Evolutionary conservation across 495 filamentous ascomycete species (phyloP).

Genomic region (Aspergillus cristatus): DNA sequence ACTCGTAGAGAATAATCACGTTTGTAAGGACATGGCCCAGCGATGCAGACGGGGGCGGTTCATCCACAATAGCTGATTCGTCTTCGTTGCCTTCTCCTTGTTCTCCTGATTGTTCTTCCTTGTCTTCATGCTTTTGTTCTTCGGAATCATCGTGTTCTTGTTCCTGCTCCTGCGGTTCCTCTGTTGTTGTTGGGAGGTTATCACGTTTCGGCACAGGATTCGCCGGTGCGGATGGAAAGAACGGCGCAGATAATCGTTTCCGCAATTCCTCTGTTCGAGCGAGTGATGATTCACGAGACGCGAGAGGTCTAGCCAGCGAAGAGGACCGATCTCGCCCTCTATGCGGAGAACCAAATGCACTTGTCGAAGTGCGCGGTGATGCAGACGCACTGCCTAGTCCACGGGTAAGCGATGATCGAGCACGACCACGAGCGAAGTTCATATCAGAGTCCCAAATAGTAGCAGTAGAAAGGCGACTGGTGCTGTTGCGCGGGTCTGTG

Average conservation of each 20-base stretch:
- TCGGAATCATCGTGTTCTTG: no score
- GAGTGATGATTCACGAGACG: constrained; percentile 22
- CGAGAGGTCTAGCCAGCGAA: constrained; percentile 12
- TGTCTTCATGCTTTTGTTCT: no score
- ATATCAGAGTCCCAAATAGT: constrained; percentile 7
- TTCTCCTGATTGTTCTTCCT: constrained; percentile 16
- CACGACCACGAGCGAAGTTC: constrained; percentile 12
- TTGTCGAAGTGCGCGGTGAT: constrained; percentile 14
- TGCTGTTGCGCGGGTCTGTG: constrained; percentile 7
- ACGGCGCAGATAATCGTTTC: constrained; percentile 29
- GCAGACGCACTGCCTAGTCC: constrained; percentile 3
- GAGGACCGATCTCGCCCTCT: constrained; percentile 3
- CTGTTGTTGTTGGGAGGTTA: constrained; percentile 1
- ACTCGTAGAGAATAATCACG: constrained; percentile 55
- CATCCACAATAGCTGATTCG: constrained; percentile 15
- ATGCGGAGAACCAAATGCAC: constrained; percentile 13
- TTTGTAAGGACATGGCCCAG: constrained; percentile 81
- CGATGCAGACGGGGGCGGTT: constrained; percentile 36
- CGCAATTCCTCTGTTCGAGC: constrained; percentile 29
- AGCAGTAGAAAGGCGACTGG: no score
- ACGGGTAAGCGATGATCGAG: constrained; percentile 1
- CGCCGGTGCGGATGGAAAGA: constrained; percentile 13
- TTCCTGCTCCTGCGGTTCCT: no score
- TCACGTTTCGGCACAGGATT: no score
- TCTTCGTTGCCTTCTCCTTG: constrained; percentile 33